Evolutionary conservation across 305 asterid species (phyloP), one percentile per base, ranked within the genome.

Genomic region (Solanum hybrid): DNA sequence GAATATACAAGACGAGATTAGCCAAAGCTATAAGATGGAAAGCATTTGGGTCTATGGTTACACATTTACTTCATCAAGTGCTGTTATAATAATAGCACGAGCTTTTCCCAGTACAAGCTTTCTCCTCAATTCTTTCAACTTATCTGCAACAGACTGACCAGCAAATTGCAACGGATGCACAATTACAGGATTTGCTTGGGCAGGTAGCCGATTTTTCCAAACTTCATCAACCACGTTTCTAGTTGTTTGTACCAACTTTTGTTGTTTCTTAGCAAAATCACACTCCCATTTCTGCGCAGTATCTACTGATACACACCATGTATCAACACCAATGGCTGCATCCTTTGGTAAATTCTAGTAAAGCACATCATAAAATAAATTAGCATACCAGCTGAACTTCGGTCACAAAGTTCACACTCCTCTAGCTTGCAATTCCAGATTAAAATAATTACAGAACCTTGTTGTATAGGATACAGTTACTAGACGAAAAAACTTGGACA

Each of bases 241-340:
- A 37, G 95, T 84, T 6, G 98, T 95, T 88, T 92, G 94, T 35
- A 96, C 93, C 92, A 97, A 91, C 92, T 95, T 94, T 86, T 96
- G 98, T 73, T 94, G 94, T 90, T 96, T 95, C 90, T 91, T 94
- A 89, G 95, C 90, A 89, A 97, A 95, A 90, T 93, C 93, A 90
- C 91, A 88, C 93, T 95, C 97, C 99, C 99, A 97, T 90, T 89
- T 95, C 86, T 94, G 95, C 13, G 97, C 98, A 87, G 98, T 94
- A 88, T 95, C 97, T 79, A 97, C 98, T 35, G 99, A 97, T 89
- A 96, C 91, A 93, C 99, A 96, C 99, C 99, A 96, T 7, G 97
- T 95, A 91, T 97, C 99, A 90, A 95, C 95, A 87, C 99, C 99
- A 91, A 97, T 89, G 84, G 96, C 90, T 27, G 98, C 97, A 71